Evolutionary conservation across 1,139 yeast genomes (phyloP), one percentile per base, ranked within the genome.

Genomic region (Kurtzmaniella quercitrusa): DNA sequence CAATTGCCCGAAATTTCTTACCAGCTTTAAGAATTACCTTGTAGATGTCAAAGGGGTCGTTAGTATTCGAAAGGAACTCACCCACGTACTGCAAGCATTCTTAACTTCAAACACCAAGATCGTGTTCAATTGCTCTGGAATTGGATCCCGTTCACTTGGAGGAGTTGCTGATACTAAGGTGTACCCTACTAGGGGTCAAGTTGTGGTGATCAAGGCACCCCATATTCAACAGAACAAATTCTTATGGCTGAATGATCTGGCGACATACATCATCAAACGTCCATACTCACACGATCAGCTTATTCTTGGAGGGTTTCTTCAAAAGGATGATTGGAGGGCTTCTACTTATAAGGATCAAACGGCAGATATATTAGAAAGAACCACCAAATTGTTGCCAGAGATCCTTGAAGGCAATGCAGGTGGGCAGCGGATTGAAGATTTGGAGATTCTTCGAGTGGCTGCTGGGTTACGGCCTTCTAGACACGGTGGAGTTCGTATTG

Each of bases 61-160:
- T 0, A 77, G 82, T 46, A 50, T 57, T 11, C 68, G 79, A 48
- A 58, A 60, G 27, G 70, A 65, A 34, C 50, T 84, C 37, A 57
- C 66, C 1, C 83, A 82, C 54, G 69, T 85, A 40, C 59, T 73
- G 9, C 81, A 82, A 51, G 87, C 85, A 1, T 80, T 56, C 46
- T 17, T 43, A 9, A 33, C 48, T 3, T 38, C 31, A n/a, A n/a
- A n/a, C 12, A 72, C 79, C n/a, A 65, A 68, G 39, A 65, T 60
- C 2, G 82, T 83, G 12, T 81, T 84, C 69, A 85, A 85, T 54
- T 83, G 90, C 59, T 68, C 86, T 0, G 93, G 91, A n/a, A 66
- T 80, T 37, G 86, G 88, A 2, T 81, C 90, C 3, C 66, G 66
- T 39, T 52, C 60, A 1, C 61, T 85, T 3, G 77, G 79, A 14